Evolutionary conservation across 2,329 filamentous ascomycete genomes (phyloP).

Genomic region (Neonectria faginata): DNA sequence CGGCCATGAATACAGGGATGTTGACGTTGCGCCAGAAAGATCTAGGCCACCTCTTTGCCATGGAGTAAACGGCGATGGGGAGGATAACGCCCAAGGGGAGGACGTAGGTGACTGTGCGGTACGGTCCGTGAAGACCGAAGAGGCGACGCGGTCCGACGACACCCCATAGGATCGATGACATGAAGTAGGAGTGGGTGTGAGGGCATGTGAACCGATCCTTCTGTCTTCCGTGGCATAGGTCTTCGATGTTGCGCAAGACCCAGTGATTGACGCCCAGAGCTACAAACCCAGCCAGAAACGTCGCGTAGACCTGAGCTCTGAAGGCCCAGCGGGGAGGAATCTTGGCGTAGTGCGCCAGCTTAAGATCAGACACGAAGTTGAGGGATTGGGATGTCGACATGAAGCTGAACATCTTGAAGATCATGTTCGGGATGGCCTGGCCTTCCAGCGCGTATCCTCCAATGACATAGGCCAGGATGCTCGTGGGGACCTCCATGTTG

Average conservation of each 20-base stretch:
- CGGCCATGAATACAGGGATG: constrained; percentile 39
- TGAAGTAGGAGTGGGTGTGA: constrained; percentile 65
- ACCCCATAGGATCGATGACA: constrained; percentile 74
- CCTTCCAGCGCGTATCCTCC: constrained; percentile 76
- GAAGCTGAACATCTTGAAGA: constrained; percentile 77
- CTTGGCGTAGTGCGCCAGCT: constrained; percentile 73
- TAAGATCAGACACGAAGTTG: constrained; percentile 70
- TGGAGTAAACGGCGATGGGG: constrained; percentile 35
- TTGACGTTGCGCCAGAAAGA: constrained; percentile 42
- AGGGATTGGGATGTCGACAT: constrained; percentile 71
- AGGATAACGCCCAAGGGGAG: constrained; percentile 38
- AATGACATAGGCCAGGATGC: constrained; percentile 75
- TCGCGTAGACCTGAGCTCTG: constrained; percentile 64
- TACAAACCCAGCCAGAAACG: constrained; percentile 65
- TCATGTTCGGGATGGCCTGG: constrained; percentile 74
- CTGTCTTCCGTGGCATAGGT: constrained; percentile 65
- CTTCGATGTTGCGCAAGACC: constrained; percentile 65
- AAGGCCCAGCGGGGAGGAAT: constrained; percentile 67
- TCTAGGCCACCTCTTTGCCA: constrained; percentile 35
- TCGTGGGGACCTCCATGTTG: constrained; percentile 69
- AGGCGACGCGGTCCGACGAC: constrained; percentile 74
- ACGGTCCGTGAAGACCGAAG: constrained; percentile 54
- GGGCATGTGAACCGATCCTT: constrained; percentile 65
- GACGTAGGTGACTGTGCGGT: constrained; percentile 34
- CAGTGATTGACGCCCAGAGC: constrained; percentile 71